Base-by-base conservation (phyloP, 2,329 filamentous ascomycete genomes). In the Colletotrichum orchidophilum region DNA sequence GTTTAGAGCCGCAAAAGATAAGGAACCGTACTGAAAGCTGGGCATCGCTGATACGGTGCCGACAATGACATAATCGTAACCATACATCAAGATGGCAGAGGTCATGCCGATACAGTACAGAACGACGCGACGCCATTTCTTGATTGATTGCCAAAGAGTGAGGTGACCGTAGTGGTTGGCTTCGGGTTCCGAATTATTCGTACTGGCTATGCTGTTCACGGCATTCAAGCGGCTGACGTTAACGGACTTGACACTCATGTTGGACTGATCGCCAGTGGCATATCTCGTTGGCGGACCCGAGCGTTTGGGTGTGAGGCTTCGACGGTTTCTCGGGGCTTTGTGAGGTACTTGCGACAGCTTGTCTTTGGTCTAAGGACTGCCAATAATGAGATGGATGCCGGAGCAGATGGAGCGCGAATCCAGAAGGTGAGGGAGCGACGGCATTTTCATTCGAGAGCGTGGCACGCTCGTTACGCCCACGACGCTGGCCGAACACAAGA, bases 1-100 rank as follows among this genome's bases (percentile, higher is more conserved):
- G 3, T 7, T 12, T 4, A n/a, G 21, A 49, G 26, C 9, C 12
- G 18, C 5, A 21, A 3, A 3, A 21, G 39, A 29, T 9, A 9
- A 58, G 1, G 29, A 18, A 2, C 62, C 73, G 21, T 63, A 77
- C 77, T 77, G 77, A 61, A 79, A 79, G 53, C 73, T 74, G 9
- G 77, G 77, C 74, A 78, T 77, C 52, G 77, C 77, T 5, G 79
- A 79, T 3, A 77, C 74, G 18, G 77, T 81, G 13, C 78, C 80
- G 42, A 78, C 74, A 53, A 78, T 76, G 52, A 76, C 76, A 67
- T 75, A 75, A 71, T 79, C 77, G 57, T 77, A 78, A 35, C 77
- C 77, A 55, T 75, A 78, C 63, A 77, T 73, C 33, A 78, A 66
- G 35, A 76, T 80, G 54, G 74, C 74, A 55, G 31, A 76, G 60